phyloP scores from a whole-genome alignment of 768 basidiomycete genomes.

The Termitomyces sp. region DNA sequence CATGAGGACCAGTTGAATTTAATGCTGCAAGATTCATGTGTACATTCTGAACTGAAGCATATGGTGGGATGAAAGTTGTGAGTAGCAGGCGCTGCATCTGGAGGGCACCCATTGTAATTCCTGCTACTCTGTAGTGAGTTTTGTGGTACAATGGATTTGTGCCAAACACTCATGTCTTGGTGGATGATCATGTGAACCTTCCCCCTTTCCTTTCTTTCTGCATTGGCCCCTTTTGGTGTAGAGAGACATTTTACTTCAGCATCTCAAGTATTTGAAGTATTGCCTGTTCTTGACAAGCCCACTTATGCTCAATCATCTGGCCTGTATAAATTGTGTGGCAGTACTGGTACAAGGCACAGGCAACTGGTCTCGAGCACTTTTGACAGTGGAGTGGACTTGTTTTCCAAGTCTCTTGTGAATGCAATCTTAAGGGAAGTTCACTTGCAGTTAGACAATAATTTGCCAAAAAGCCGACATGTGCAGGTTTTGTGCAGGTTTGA shows the following conservation, averaged over 20 bases:
- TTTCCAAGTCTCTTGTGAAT: conserved; percentile 79
- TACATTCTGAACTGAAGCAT: too few relatives aligned
- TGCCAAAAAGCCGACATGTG: conserved; percentile 51
- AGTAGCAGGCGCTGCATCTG: too few relatives aligned
- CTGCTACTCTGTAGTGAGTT: too few relatives aligned
- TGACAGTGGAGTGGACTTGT: conserved; percentile 76
- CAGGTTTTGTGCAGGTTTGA: conserved; percentile 39
- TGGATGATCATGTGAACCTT: too few relatives aligned
- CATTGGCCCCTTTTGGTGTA: too few relatives aligned
- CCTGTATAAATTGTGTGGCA: conserved; percentile 37
- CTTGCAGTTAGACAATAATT: not conserved
- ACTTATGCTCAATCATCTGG: conserved; percentile 98
- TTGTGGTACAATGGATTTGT: too few relatives aligned
- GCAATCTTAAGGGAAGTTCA: conserved; percentile 57
- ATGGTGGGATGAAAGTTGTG: too few relatives aligned
- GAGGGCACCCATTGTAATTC: too few relatives aligned
- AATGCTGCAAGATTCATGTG: too few relatives aligned
- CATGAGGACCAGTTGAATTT: too few relatives aligned
- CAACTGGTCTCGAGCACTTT: conserved; percentile 76
- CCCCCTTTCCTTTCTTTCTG: too few relatives aligned
- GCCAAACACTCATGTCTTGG: too few relatives aligned
- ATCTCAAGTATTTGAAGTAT: conserved; percentile 81
- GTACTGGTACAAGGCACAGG: not conserved
- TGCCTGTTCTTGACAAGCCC: conserved; percentile 77
- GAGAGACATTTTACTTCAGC: conserved; percentile 81